Percentiles rank a stretch among this genome's conserved stretches.
phyloP scores from a whole-genome alignment of 176 grass and related monocot species.

The Alopecurus myosuroides region DNA sequence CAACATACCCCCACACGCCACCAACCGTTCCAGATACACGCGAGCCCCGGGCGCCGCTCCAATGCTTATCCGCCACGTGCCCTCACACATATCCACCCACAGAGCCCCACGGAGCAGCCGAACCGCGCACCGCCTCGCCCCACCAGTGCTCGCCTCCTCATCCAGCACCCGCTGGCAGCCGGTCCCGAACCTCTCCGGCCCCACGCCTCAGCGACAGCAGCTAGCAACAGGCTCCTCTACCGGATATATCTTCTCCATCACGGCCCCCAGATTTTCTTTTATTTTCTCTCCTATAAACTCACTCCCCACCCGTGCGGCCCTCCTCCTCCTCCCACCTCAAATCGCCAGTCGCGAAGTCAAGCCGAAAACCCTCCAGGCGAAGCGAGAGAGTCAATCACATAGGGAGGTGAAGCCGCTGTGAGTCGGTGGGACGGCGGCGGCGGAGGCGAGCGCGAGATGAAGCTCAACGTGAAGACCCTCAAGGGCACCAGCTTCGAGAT shows the following conservation, averaged over 20 bases:
- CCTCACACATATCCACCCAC: rapidly evolving
- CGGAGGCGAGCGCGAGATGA: conserved; percentile 38
- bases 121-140: conserved; percentile 5
- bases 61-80: not conserved
- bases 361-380: conserved; percentile 26
- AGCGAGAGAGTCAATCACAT: conserved; percentile 5
- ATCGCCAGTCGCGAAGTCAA: conserved; percentile 10
- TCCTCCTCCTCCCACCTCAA: conserved; percentile 12
- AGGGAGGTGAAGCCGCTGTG: not conserved
- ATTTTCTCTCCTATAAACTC: conserved; percentile 18
- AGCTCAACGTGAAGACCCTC: conserved; percentile 84
- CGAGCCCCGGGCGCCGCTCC: not conserved
- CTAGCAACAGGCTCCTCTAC: not conserved
- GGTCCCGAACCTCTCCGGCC: rapidly evolving
- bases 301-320: conserved; percentile 6
- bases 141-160: not conserved
- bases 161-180: rapidly evolving
- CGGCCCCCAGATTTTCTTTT: not conserved
- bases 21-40: not conserved
- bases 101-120: not conserved
- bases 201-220: not conserved
- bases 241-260: not conserved
- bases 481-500: conserved; percentile 94
- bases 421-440: not conserved
- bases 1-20: not conserved